phyloP scores from a whole-genome alignment of 1,284 basidiomycete species.

The Volvariella volvacea region DNA sequence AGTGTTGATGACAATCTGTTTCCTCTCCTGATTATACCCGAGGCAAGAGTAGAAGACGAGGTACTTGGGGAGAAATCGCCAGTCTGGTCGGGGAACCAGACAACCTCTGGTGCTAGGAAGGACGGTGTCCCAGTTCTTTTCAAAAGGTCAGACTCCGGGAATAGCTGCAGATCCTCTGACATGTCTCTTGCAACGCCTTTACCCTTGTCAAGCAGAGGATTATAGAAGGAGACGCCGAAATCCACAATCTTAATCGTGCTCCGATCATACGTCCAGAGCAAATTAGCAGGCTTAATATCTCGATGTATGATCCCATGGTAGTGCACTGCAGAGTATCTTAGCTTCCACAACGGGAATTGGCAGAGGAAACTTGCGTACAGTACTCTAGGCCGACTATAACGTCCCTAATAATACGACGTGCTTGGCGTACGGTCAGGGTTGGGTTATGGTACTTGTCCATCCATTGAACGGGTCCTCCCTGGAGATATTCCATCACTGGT shows the following conservation, averaged over 20 bases:
- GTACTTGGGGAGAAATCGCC: slow-evolving; percentile 9
- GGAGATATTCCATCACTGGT: slow-evolving; percentile 79
- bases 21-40: slow-evolving; percentile 4
- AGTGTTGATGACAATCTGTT: slow-evolving; percentile 6
- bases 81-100: slow-evolving; percentile 44
- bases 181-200: slow-evolving; percentile 10
- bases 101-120: slow-evolving; percentile 86
- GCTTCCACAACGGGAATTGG: not conserved
- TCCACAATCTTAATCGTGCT: slow-evolving; percentile 81
- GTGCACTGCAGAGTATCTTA: slow-evolving; percentile 52
- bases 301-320: slow-evolving; percentile 88
- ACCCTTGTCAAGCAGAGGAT: slow-evolving; percentile 30
- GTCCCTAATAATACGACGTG: slow-evolving; percentile 73
- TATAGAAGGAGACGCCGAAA: slow-evolving; percentile 85
- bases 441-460: slow-evolving; percentile 49
- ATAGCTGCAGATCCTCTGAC: slow-evolving; percentile 32
- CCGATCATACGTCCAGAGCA: slow-evolving; percentile 68
- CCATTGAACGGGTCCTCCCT: slow-evolving; percentile 83
- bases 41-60: not conserved
- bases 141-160: slow-evolving; percentile 67
- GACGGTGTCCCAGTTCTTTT: slow-evolving; percentile 83
- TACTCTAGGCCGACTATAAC: slow-evolving; percentile 81
- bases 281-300: slow-evolving; percentile 90
- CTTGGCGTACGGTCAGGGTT: slow-evolving; percentile 64
- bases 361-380: slow-evolving; percentile 33